phyloP scores from a whole-genome alignment of 163 green algal species.

The Coccomyxa subellipsoidea region DNA sequence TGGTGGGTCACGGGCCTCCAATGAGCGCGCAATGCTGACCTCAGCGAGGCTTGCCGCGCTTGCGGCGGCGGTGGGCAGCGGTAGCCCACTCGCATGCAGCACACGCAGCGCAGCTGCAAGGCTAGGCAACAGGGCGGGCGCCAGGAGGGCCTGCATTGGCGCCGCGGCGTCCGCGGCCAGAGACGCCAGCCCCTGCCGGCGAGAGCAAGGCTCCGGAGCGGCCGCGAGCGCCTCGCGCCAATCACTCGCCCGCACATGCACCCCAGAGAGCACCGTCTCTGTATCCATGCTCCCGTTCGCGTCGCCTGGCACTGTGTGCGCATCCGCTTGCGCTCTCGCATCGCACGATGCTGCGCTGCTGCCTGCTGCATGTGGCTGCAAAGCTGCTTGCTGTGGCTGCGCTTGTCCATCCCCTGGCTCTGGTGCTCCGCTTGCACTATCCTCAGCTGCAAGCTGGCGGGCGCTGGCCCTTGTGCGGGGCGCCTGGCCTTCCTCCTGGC shows the following conservation, averaged over 20 bases:
- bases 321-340: background rate
- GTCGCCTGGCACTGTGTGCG: background rate
- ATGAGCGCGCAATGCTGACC: background rate
- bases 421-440: no score
- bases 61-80: background rate
- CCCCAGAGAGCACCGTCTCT: background rate
- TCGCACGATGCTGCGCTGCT: background rate
- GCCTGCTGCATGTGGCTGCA: background rate
- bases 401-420: background rate
- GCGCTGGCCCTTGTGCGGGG: background rate
- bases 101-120: conserved; percentile 13
- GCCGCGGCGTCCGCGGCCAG: background rate
- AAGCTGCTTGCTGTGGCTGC: background rate
- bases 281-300: background rate
- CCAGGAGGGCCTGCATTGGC: conserved; percentile 22
- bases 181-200: conserved; percentile 28
- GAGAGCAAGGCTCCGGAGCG: conserved; percentile 47
- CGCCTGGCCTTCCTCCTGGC: background rate
- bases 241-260: conserved; percentile 37
- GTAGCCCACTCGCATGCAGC: background rate
- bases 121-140: conserved; percentile 16
- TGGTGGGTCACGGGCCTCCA: background rate
- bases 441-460: no score
- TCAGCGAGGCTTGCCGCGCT: background rate
- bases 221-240: conserved; percentile 50